Base-by-base conservation (phyloP, 441 rosid genomes). In the Monsonia emarginata region DNA sequence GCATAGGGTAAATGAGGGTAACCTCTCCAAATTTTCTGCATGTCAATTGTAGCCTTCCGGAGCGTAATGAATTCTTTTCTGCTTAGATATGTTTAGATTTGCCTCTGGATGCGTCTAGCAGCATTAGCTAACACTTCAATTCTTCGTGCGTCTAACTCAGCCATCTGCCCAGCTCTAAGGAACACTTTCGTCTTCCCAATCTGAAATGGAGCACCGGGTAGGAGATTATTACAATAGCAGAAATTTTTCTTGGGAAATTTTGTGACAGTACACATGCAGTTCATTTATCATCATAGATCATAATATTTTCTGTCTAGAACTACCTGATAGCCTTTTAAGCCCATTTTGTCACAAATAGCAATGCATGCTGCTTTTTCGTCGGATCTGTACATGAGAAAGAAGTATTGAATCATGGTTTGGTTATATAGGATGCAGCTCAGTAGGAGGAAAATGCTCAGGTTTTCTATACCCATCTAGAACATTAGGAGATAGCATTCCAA, bases 101-200 rank as follows among this genome's bases (percentile, higher is more conserved):
- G 95, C 81, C 88, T 87, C 81, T 95, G 99, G 69, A 95, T 85
- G 77, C 75, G 88, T 82, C 86, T 88, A 65, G 99, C 99, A 6
- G 99, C 99, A 84, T 87, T 87, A 69, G 97, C 98, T 67, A 95
- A 97, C 71, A 95, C 90, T 86, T 87, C 95, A 63, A 97, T 88
- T 82, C 99, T 87, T 82, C 99, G 84, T 57, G 98, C 87, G 81
- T 95, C 99, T 79, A 95, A 77, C 81, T 92, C 98, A 72, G 99
- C 99, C 99, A 95, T 95, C 85, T 95, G 99, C 64, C 99, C 99
- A 54, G 99, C 99, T 80, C 99, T 85, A 16, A 95, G 88, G 83
- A 95, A 95, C 71, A 95, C 88, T 73, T 95, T 91, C 27, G 84
- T 78, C 85, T 92, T 92, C 59, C 99, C 99, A 71, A 95, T 73